Base-by-base conservation (phyloP, 2,329 filamentous ascomycete genomes). In the Periconia digitata region DNA sequence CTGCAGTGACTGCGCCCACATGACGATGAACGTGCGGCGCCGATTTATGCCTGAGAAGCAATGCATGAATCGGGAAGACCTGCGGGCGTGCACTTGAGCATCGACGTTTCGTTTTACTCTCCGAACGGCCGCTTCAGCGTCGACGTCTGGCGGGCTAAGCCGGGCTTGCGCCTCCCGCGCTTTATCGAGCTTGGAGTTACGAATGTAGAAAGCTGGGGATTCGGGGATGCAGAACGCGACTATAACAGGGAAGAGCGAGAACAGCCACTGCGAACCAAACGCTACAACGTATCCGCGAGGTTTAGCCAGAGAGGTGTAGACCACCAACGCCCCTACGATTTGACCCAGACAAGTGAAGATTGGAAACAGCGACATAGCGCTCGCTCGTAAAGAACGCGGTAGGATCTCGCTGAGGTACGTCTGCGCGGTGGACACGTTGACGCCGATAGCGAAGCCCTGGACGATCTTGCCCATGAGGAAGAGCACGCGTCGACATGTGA, bases 371-470 rank as follows among this genome's bases (percentile, higher is more conserved):
- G 77, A 75, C 57, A 80, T 72, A 2, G 74, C 69, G 0, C 77
- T 72, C 2, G 75, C 78, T 29, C 78, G 70, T 7, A 81, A 66
- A 3, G 63, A 66, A 0, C 73, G 67, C 0, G 78, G 77, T 1
- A 76, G 60, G n/a, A 78, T 74, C 51, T 81, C 78, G 13, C 77
- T 79, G 54, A 79, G 72, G 63, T 79, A 80, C 0, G 77, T 79
- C 24, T 67, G 62, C n/a, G 56, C 54, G 10, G 60, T 44, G 3
- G 61, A 54, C 62, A 74, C 74, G 44, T 77, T 65, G 40, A 75
- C 70, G 12, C 78, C 77, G 32, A 78, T 72, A 1, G 74, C 67
- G 40, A 72, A 59, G 8, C 78, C 76, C 46, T 78, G 74, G 16
- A 77, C 57, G n/a, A 75, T 64, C 48, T 78, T 77, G 32, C 73